Conservation (phyloP, 2,329 filamentous ascomycete genomes). For the Aspergillus unguis region DNA sequence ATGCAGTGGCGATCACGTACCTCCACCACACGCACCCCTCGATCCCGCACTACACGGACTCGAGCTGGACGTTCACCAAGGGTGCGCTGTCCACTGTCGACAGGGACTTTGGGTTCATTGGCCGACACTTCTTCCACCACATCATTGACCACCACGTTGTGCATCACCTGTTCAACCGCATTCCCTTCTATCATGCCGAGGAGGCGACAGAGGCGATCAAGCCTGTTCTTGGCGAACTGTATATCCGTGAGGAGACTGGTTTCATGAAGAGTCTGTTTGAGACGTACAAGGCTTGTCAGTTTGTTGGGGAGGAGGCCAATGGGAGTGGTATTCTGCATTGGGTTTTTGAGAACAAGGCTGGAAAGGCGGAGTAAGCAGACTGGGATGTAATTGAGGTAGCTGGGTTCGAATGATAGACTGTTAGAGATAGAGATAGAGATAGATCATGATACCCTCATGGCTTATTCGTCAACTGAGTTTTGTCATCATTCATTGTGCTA, state of each 20-base stretch:
- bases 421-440: not conserved
- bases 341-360: not conserved
- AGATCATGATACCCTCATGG: not conserved
- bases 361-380: not conserved
- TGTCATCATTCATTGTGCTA: slow-evolving; percentile 4
- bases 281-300: slow-evolving; percentile 3
- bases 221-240: slow-evolving; percentile 55
- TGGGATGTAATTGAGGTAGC: too few relatives aligned
- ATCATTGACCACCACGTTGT: slow-evolving; percentile 64
- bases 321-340: slow-evolving; percentile 8
- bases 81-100: slow-evolving; percentile 63
- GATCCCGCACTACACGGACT: slow-evolving; percentile 58
- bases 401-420: not conserved
- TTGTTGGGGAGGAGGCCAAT: slow-evolving; percentile 5
- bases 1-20: slow-evolving; percentile 67
- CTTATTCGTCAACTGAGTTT: not conserved
- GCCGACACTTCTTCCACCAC: slow-evolving; percentile 63
- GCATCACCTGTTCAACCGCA: slow-evolving; percentile 61
- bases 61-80: slow-evolving; percentile 60
- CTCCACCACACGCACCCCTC: slow-evolving; percentile 66
- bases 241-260: slow-evolving; percentile 28
- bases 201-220: slow-evolving; percentile 58
- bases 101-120: slow-evolving; percentile 63
- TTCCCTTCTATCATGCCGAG: slow-evolving; percentile 60
- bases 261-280: slow-evolving; percentile 5